phyloP scores from a whole-genome alignment of 2,329 filamentous ascomycete genomes.

The Thyridium curvatum region DNA sequence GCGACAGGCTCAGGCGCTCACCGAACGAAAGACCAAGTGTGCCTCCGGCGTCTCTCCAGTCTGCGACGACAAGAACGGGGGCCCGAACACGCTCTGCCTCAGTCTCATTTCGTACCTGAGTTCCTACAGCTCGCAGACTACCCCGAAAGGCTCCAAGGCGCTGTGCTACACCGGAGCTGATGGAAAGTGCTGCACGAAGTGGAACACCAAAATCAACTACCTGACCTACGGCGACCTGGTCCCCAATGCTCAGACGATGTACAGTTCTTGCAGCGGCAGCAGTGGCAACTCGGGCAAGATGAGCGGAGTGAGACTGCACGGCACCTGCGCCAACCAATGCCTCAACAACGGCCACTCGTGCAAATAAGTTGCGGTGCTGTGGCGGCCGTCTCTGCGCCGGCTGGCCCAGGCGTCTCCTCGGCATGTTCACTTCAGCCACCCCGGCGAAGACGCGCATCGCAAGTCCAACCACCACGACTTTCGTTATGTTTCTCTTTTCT shows the following conservation, averaged over 20 bases:
- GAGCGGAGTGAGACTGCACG: neutral
- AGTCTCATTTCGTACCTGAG: neutral
- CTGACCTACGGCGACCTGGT: neutral
- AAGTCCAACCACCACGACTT: no score
- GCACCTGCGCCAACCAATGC: slow-evolving; percentile 3
- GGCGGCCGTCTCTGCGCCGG: no score
- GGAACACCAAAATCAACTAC: neutral
- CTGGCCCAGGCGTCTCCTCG: no score
- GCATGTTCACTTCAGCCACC: no score
- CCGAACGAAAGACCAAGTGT: neutral
- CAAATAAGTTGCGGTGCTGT: no score
- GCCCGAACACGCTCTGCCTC: slow-evolving; percentile 1
- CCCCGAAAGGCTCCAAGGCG: neutral
- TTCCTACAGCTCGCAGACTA: neutral
- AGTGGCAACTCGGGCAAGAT: slow-evolving; percentile 3
- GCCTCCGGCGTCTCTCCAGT: slow-evolving; percentile 2
- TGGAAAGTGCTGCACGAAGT: slow-evolving; percentile 1
- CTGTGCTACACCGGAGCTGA: slow-evolving; percentile 1
- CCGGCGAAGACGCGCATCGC: no score
- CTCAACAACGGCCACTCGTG: slow-evolving; percentile 3
- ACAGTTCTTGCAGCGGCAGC: slow-evolving; percentile 2
- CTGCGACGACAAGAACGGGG: slow-evolving; percentile 2
- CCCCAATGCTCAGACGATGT: slow-evolving; percentile 2
- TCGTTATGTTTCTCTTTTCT: no score
- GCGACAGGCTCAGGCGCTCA: neutral